Evolutionary conservation across 805 yeast species (phyloP).

Genomic region (Cyberlindnera meyerae): DNA sequence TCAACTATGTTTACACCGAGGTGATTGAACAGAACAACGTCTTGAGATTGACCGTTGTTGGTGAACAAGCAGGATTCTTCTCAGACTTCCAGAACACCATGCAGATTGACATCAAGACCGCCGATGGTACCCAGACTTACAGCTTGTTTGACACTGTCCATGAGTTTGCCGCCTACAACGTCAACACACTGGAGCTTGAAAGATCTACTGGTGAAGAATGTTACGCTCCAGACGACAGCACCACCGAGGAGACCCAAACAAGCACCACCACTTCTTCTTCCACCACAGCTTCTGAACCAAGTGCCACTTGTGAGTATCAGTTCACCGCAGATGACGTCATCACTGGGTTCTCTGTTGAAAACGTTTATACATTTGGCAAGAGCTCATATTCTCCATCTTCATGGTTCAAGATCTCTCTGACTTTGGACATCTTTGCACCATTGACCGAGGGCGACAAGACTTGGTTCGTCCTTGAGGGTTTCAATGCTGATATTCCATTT

Average conservation of each 20-base stretch:
- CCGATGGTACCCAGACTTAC: not conserved
- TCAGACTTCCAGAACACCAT: not conserved
- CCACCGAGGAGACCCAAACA: not conserved
- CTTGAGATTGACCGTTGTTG: not conserved
- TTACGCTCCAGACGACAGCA: not conserved
- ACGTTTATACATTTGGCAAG: not conserved
- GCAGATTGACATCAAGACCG: not conserved
- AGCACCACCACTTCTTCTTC: not conserved
- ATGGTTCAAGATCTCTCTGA: not conserved
- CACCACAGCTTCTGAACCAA: not conserved
- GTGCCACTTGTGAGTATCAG: not conserved
- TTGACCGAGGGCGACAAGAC: not conserved
- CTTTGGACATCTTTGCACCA: not conserved
- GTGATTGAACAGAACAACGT: slow-evolving; percentile 1
- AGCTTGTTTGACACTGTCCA: not conserved
- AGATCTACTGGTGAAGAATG: not conserved
- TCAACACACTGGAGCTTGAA: not conserved
- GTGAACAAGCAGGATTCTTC: not conserved
- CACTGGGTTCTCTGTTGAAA: not conserved
- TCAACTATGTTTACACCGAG: not conserved
- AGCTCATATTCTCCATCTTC: not conserved
- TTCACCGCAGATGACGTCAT: not conserved
- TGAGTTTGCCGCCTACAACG: not conserved
- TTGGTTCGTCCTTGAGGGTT: not conserved
- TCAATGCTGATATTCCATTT: not conserved